These are phyloP conservation scores for Nectriaceae sp. DNA, from an alignment of 2,329 filamentous ascomycete species.

Conservation along the genomic window DNA sequence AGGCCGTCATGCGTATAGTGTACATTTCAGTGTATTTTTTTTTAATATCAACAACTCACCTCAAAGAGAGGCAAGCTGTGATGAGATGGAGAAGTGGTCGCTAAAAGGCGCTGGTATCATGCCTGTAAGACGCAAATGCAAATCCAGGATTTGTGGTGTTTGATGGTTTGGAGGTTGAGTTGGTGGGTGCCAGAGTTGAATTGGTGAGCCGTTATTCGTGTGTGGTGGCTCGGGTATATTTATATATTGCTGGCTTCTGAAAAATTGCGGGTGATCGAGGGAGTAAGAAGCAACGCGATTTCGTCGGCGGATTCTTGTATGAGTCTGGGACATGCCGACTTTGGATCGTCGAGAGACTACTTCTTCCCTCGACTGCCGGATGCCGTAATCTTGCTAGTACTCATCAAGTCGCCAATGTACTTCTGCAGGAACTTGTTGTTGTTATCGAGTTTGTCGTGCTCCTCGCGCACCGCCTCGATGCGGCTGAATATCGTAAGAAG, in stretches of 20 bases:
- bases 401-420: slow-evolving; percentile 96
- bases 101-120: slow-evolving; percentile 33
- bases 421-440: slow-evolving; percentile 98
- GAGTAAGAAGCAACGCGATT: neutral
- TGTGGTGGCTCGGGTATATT: slow-evolving; percentile 5
- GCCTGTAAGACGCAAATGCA: slow-evolving; percentile 27
- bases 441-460: slow-evolving; percentile 94
- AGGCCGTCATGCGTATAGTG: slow-evolving; percentile 29
- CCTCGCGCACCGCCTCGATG: slow-evolving; percentile 90
- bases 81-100: slow-evolving; percentile 7
- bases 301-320: too few species aligned
- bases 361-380: slow-evolving; percentile 55
- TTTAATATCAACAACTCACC: slow-evolving; percentile 18
- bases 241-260: neutral
- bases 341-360: slow-evolving; percentile 31
- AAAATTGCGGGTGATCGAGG: neutral
- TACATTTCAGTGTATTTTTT: too few species aligned
- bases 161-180: slow-evolving; percentile 14
- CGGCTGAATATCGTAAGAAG: slow-evolving; percentile 88
- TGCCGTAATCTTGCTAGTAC: slow-evolving; percentile 73
- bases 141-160: slow-evolving; percentile 17
- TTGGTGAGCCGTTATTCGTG: too few species aligned
- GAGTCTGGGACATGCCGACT: neutral
- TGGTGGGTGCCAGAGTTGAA: too few species aligned
- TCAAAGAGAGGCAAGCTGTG: slow-evolving; percentile 12